Evolutionary conservation across 2,329 filamentous ascomycete species (phyloP), one percentile per base, ranked within the genome.

Genomic region (Sporothrix humicola): DNA sequence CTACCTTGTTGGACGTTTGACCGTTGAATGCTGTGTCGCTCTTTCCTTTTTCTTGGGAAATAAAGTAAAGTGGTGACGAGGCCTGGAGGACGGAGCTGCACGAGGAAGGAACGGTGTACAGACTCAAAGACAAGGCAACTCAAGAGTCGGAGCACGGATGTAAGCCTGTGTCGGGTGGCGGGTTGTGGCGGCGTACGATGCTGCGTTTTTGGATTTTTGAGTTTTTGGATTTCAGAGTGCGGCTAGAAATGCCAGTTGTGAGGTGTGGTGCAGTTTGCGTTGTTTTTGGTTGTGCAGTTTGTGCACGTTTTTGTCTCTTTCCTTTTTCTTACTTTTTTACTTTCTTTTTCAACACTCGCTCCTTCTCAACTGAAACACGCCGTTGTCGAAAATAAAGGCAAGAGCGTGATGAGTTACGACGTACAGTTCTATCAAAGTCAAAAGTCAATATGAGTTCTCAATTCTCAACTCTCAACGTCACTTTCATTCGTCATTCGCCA

Each of bases 231-330:
- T 37, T 48, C n/a, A 48, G n/a, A 52, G 31, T 70, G 50, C 68
- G 68, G 68, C 68, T 70, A 37, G 52, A 59, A 59, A 58, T 56
- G 66, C 65, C 65, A 58, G 66, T 58, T 20, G 66, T 23, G 59
- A 23, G 54, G 23, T 31, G 26, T 37, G n/a, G 23, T 69, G 65
- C 65, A 46, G 46, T 69, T n/a, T n/a, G n/a, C n/a, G n/a, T n/a
- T n/a, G 65, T 52, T 69, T 69, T 31, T 37, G 31, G 63, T 42
- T 23, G n/a, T 59, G 56, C 56, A 31, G 23, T 46, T 46, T 31
- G 7, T n/a, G 17, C 42, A 46, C 12, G 17, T 13, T 58, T 46
- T 48, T 23, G n/a, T 70, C 31, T 70, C 23, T 58, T n/a, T 58
- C 31, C 46, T 10, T 31, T 13, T 58, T 46, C 31, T 23, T 48